A percentile compares a stretch with the other conserved stretches of the same genome.
Evolutionary conservation across 2,329 filamentous ascomycete species (phyloP).

Genomic region (Lasiodiplodia hormozganensis): DNA sequence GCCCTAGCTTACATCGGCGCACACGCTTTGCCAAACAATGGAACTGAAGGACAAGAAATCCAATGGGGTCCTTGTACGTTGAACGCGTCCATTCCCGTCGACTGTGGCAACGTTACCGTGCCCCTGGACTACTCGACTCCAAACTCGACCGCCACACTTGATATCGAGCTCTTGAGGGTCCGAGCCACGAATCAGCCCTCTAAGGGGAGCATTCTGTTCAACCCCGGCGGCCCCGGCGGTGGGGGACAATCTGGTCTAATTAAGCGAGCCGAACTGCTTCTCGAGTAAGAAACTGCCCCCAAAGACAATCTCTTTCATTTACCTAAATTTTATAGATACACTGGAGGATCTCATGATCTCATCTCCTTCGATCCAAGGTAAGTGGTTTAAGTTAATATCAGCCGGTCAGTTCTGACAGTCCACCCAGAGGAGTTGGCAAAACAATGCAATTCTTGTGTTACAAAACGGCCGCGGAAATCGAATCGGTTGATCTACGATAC

Average conservation of each 20-base stretch:
- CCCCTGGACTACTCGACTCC: slow-evolving; percentile 44
- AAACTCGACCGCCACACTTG: slow-evolving; percentile 34
- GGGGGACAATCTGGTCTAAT: too few relatives aligned
- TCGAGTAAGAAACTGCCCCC: too few relatives aligned
- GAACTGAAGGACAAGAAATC: background rate
- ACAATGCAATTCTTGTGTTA: too few relatives aligned
- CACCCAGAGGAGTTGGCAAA: slow-evolving; percentile 6
- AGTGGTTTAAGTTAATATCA: background rate
- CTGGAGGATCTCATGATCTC: slow-evolving; percentile 31
- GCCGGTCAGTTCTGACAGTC: background rate
- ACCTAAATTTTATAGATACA: slow-evolving; percentile 3
- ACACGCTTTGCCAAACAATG: too few relatives aligned
- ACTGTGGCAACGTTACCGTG: slow-evolving; percentile 35
- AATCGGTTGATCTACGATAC: too few relatives aligned
- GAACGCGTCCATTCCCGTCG: background rate
- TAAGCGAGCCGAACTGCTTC: too few relatives aligned
- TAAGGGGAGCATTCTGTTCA: slow-evolving; percentile 44
- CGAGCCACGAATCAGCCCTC: slow-evolving; percentile 38
- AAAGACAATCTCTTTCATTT: too few relatives aligned
- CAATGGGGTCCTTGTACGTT: background rate
- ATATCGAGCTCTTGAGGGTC: slow-evolving; percentile 39
- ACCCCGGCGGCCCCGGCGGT: slow-evolving; percentile 44
- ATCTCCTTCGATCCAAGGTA: slow-evolving; percentile 33
- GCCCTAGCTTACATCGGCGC: too few relatives aligned
- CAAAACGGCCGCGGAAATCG: too few relatives aligned